Percentiles rank a stretch among this genome's conserved stretches.
Conservation (phyloP, 106 monocot species). For the Agapanthus africanus region DNA sequence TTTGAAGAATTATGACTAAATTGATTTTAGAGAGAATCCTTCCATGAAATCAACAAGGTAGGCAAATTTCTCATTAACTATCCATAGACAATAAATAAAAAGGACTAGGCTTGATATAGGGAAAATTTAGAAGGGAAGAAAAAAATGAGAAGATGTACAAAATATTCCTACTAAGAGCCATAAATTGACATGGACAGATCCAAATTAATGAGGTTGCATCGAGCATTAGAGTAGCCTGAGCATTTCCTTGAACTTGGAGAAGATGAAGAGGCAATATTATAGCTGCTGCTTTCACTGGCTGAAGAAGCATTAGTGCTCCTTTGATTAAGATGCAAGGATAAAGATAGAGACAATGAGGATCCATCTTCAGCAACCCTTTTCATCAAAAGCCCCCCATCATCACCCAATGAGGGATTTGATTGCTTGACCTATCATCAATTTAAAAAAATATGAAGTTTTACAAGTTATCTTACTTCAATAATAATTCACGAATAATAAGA, state of each 20-base stretch:
- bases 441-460: neutral
- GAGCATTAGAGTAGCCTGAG: slow-evolving; percentile 5
- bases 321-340: slow-evolving; percentile 4
- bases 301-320: slow-evolving; percentile 5
- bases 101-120: too few species aligned
- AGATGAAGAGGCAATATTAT: neutral
- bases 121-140: too few species aligned
- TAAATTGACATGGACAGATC: slow-evolving; percentile 8
- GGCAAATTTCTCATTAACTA: too few species aligned
- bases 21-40: too few species aligned
- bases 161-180: too few species aligned
- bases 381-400: neutral
- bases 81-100: too few species aligned
- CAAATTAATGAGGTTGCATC: slow-evolving; percentile 2
- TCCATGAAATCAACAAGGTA: too few species aligned
- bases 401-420: neutral
- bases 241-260: neutral
- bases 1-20: too few species aligned
- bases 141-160: too few species aligned
- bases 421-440: neutral
- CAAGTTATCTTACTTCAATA: neutral
- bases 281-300: slow-evolving; percentile 12
- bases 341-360: neutral
- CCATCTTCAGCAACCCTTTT: slow-evolving; percentile 5
- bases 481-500: neutral